Base-by-base conservation (phyloP, 768 basidiomycete species). In the Phallus indusiatus region DNA sequence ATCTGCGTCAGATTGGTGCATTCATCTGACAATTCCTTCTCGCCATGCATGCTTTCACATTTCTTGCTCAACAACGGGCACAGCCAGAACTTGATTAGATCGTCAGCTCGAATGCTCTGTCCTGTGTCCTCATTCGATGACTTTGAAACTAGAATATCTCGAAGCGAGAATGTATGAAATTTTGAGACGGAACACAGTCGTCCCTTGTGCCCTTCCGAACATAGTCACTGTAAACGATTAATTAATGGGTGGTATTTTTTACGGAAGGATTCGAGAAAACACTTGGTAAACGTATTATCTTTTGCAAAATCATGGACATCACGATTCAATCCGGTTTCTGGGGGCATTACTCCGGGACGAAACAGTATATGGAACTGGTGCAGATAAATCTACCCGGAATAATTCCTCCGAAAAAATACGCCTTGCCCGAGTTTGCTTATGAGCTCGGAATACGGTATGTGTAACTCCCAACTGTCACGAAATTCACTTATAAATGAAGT, bases 31-130 rank as follows among this genome's bases (percentile, higher is more conserved):
- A 34, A 9, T 66, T 65, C 47, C 53, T 67, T 42, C 64, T 66
- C 17, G 66, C 63, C 1, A 68, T 70, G 63, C 1, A 68, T 70
- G 63, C 42, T 63, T 2, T 22, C 65, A 21, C 61, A 67, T 47
- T 62, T 9, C 59, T 60, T 14, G 60, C 62, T 2, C 66, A 67
- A 52, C 48, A 61, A 34, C 64, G 61, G 54, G 70, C 67, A 0
- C 64, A 66, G 1, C 53, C 18, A 48, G 68, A 69, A 53, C 52
- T 69, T 11, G 64, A 68, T 35, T 12, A 22, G 16, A 63, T 67
- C 10, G 61, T 69, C 10, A 67, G 68, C 4, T 20, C 37, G 0
- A 54, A 64, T 42, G 61, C 64, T 47, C 60, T 63, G 2, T 67
- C 68, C 64, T 47, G 59, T 63, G 2, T 67, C 68, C 17, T 48